Percentiles rank a stretch among this genome's conserved stretches.
phyloP scores from a whole-genome alignment of 495 filamentous ascomycete genomes.

The Ascobolus immersus region DNA sequence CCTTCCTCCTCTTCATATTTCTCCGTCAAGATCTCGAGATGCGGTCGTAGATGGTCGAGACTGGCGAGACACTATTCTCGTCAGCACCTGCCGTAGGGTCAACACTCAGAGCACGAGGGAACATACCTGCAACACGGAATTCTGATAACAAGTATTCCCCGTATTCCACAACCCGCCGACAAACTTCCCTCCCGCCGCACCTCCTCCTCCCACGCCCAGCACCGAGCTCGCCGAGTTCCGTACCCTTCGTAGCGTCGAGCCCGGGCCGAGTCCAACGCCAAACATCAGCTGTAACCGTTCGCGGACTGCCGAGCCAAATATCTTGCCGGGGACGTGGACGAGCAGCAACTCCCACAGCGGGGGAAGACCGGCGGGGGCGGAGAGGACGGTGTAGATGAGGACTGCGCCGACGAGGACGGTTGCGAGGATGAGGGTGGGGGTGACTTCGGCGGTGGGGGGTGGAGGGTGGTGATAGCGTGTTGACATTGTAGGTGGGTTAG shows the following conservation, averaged over 20 bases:
- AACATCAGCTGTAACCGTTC: conserved; percentile 11
- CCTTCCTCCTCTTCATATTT: conserved; percentile 5
- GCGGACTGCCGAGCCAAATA: conserved; percentile 9
- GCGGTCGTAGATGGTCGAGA: conserved; percentile 9
- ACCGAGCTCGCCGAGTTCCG: conserved; percentile 7
- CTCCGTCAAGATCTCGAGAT: conserved; percentile 6
- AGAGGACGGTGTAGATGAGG: conserved; percentile 10
- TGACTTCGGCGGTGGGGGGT: conserved; percentile 4
- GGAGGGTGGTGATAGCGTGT: background rate
- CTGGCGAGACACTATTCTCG: too few relatives aligned
- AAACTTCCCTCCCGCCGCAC: conserved; percentile 1
- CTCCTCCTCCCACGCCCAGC: background rate
- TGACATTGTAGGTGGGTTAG: conserved; percentile 1
- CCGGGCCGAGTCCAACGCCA: conserved; percentile 3
- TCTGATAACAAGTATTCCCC: conserved; percentile 94
- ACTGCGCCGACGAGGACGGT: conserved; percentile 5
- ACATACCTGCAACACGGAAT: conserved; percentile 66
- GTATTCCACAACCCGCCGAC: conserved; percentile 53
- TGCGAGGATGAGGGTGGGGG: conserved; percentile 3
- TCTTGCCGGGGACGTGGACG: conserved; percentile 5
- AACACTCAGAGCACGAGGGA: too few relatives aligned
- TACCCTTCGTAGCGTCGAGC: conserved; percentile 6
- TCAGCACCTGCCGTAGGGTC: too few relatives aligned
- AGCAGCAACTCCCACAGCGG: conserved; percentile 7
- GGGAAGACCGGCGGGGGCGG: conserved; percentile 7